Base-by-base conservation (phyloP, 495 filamentous ascomycete species). In the Hyaloscypha bicolor region DNA sequence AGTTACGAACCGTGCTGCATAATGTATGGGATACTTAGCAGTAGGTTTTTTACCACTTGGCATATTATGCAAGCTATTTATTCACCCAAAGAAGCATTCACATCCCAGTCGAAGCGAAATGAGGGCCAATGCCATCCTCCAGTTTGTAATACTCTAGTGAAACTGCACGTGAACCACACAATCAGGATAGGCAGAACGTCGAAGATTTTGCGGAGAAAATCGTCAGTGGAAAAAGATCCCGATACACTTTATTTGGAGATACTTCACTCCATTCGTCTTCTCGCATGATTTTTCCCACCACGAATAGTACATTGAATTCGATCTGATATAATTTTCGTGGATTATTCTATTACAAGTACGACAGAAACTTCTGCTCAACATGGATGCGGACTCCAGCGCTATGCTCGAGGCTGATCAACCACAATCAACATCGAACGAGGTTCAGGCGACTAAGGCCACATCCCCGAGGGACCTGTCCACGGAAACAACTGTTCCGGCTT, bases 401-500 rank as follows among this genome's bases (percentile, higher is more conserved):
- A 55, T 55, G 6, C 2, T 22, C 42, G 19, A 21, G 45, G 32
- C 51, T 6, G 25, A 55, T 22, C 16, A 25, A 55, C 12, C n/a
- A 19, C 42, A 55, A 31, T n/a, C 45, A 55, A 64, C 4, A 33
- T 12, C 37, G 35, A 45, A 66, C 55, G 30, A 60, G 30, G 22
- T 29, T 22, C 55, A 60, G 22, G 4, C 51, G 48, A 56, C 29
- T 57, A 32, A 65, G 53, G 37, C n/a, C 4, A 58, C 53, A 35
- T 53, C 21, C 14, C 21, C 37, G 51, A 25, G 55, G 22, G 33
- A 60, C n/a, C 55, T 35, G 33, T 51, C 37, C 16, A 21, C 55
- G 55, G 64, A 60, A 66, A 60, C 55, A 66, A 52, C 55, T 31
- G 6, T 48, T 66, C 64, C 64, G 35, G 55, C 0, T 16, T 52